A percentile compares a stretch with the other conserved stretches of the same genome.
phyloP scores from a whole-genome alignment of 352 stramenopile genomes.

The Pythium vanterpoolii region DNA sequence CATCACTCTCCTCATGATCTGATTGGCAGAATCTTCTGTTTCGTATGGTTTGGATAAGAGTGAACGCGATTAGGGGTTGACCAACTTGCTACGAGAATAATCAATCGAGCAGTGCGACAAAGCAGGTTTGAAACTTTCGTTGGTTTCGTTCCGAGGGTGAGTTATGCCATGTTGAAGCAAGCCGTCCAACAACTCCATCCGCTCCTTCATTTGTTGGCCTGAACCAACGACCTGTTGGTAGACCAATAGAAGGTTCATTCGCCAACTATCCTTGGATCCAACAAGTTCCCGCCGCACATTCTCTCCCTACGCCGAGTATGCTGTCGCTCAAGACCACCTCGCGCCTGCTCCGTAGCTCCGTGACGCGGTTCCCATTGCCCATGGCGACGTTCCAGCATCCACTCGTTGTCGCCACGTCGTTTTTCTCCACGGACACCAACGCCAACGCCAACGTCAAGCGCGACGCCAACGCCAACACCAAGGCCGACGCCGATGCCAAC shows the following conservation, averaged over 20 bases:
- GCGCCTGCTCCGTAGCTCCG: not conserved
- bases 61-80: not conserved
- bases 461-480: conserved; percentile 12
- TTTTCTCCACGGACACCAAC: not conserved
- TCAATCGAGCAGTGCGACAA: not conserved
- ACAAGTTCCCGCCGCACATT: not conserved
- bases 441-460: not conserved
- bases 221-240: not conserved
- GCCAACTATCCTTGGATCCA: not conserved
- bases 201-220: not conserved
- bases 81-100: not conserved
- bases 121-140: no score
- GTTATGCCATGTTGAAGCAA: not conserved
- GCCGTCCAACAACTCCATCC: not conserved
- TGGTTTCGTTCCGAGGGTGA: not conserved
- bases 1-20: not conserved
- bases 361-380: not conserved
- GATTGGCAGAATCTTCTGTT: not conserved
- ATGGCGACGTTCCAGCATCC: not conserved
- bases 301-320: not conserved
- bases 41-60: not conserved
- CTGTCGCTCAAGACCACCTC: conserved; percentile 1
- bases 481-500: no score
- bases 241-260: not conserved
- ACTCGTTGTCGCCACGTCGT: not conserved